phyloP scores from a whole-genome alignment of 164 flowering plant species.

The Sedum album region DNA sequence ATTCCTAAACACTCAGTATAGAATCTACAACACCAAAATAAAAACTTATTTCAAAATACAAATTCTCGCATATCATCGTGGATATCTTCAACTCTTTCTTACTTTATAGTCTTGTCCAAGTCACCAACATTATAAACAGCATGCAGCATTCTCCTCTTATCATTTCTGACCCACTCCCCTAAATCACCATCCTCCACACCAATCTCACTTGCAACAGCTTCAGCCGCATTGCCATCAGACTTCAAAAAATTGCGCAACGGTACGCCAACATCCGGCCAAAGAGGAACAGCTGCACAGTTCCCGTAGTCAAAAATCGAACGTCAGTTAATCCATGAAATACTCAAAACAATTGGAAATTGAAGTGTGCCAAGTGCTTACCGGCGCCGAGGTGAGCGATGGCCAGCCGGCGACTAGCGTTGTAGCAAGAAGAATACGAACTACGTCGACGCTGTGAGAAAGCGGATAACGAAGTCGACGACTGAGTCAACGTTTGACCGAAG shows the following conservation, averaged over 20 bases:
- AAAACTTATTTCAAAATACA: neutral
- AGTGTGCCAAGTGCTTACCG: neutral
- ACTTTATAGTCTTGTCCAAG: conserved; percentile 36
- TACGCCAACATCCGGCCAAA: conserved; percentile 12
- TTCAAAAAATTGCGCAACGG: conserved; percentile 11
- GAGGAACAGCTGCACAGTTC: conserved; percentile 23
- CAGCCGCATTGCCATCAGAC: conserved; percentile 13
- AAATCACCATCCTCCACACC: conserved; percentile 15
- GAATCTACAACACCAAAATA: conserved; percentile 17
- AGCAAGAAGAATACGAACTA: neutral
- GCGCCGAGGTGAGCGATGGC: conserved; percentile 1
- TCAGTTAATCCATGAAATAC: neutral
- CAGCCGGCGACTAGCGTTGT: neutral
- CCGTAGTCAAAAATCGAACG: neutral
- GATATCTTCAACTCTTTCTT: neutral
- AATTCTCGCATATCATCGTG: neutral
- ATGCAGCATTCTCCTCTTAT: conserved; percentile 33
- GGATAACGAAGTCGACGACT: neutral
- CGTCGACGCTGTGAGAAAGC: neutral
- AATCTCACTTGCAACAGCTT: conserved; percentile 10
- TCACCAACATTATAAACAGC: conserved; percentile 32
- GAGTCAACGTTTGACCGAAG: neutral
- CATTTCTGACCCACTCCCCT: conserved; percentile 24
- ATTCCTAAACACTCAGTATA: conserved; percentile 38
- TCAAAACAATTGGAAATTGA: too few relatives aligned